phyloP scores from a whole-genome alignment of 192 early-diverging fungal genomes.

The Mortierella claussenii region DNA sequence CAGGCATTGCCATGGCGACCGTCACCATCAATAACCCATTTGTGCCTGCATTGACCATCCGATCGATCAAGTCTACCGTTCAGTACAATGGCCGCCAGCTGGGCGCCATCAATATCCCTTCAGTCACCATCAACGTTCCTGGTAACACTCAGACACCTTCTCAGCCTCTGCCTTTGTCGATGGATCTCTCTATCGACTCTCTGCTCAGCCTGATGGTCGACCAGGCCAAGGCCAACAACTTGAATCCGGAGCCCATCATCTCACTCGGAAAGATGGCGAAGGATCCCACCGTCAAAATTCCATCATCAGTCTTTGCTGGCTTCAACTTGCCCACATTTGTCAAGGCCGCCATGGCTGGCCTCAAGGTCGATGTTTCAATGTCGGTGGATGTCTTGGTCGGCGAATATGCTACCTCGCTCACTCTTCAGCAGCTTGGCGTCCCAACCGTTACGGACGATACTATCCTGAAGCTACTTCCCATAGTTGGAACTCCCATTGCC shows the following conservation, averaged over 20 bases:
- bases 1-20: conserved; percentile 55
- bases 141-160: conserved; percentile 53
- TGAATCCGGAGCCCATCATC: conserved; percentile 57
- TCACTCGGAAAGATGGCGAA: conserved; percentile 54
- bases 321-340: conserved; percentile 61
- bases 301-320: conserved; percentile 52
- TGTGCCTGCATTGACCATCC: conserved; percentile 58
- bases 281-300: conserved; percentile 38
- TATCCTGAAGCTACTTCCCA: conserved; percentile 59
- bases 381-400: conserved; percentile 58
- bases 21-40: conserved; percentile 69
- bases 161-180: conserved; percentile 49
- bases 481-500: conserved; percentile 67
- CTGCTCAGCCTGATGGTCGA: conserved; percentile 59
- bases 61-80: conserved; percentile 57
- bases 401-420: conserved; percentile 57
- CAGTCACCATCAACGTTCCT: conserved; percentile 50
- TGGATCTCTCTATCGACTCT: conserved; percentile 63
- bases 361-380: conserved; percentile 61
- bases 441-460: conserved; percentile 58
- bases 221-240: conserved; percentile 53
- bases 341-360: conserved; percentile 55
- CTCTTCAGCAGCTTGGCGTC: conserved; percentile 55
- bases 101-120: conserved; percentile 61
- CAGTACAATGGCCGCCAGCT: conserved; percentile 54